Evolutionary conservation across 495 filamentous ascomycete genomes (phyloP), one percentile per base, ranked within the genome.

Genomic region (Glarea lozoyensis): DNA sequence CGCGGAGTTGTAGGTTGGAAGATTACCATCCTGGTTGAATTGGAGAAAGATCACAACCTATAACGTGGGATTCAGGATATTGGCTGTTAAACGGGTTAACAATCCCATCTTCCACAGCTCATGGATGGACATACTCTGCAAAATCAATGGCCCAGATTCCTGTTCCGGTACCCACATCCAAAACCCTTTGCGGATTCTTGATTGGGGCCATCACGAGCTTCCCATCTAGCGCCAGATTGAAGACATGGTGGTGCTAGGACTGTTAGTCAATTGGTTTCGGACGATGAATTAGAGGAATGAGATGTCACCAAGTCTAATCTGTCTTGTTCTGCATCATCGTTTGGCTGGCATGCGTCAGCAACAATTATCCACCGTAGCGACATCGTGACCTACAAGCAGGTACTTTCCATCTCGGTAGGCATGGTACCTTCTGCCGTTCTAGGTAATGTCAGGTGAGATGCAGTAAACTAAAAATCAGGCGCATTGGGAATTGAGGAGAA

Each of bases 371-470:
- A 16, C 17, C 10, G 10, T 35, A 7, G 25, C 5, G 32, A 16
- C 15, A 10, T 16, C 7, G 7, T 9, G 5, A 35, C 15, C 17
- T 21, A 37, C 35, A 33, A 79, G 57, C 0, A 62, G 50, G 48
- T 80, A 78, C 24, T 61, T 55, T 10, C 76, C 73, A 45, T 72
- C 61, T 13, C 61, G 62, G 48, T 69, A 76, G 16, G 62, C 59
- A 35, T 78, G 73, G 49, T 79, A 80, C 15, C 75, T 64, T n/a
- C 76, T 60, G 6, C 74, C 73, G 52, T 79, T 75, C 35, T 37
- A 21, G 22, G 17, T 4, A 13, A 6, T 7, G n/a, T 34, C 17
- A 34, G 31, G n/a, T 13, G n/a, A 34, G n/a, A 29, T 13, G 31
- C 5, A 6, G 6, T 34, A 4, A 13, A 34, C 5, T n/a, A n/a